Evolutionary conservation across 495 filamentous ascomycete genomes (phyloP).

Genomic region (Entonaema liquescens): DNA sequence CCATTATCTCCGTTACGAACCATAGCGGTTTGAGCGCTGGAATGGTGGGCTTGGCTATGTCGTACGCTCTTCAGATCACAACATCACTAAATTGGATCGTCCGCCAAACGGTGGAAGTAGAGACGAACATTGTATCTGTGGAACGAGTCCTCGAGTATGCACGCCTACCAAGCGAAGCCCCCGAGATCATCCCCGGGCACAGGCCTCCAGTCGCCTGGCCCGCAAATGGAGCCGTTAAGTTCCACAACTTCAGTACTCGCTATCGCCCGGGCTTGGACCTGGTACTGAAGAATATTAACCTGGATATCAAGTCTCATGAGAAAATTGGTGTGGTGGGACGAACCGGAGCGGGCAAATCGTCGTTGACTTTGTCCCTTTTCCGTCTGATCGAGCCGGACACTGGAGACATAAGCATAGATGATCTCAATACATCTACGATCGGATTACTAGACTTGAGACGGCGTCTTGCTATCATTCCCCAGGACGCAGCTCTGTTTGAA

Average conservation of each 20-base stretch:
- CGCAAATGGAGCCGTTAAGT: conserved; percentile 85
- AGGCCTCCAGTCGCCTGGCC: conserved; percentile 93
- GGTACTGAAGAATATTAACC: conserved; percentile 89
- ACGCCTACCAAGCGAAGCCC: conserved; percentile 90
- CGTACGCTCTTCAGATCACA: conserved; percentile 96
- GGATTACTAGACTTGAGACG: conserved; percentile 88
- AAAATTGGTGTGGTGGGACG: conserved; percentile 98
- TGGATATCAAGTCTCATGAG: conserved; percentile 93
- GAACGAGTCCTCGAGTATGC: conserved; percentile 98
- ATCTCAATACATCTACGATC: conserved; percentile 86
- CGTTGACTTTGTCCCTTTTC: conserved; percentile 91
- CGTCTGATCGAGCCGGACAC: conserved; percentile 88
- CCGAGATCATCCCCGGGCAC: conserved; percentile 88
- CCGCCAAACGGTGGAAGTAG: conserved; percentile 97
- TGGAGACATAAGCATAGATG: conserved; percentile 88
- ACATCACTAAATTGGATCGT: conserved; percentile 99
- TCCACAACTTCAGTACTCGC: conserved; percentile 91
- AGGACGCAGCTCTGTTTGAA: conserved; percentile 97
- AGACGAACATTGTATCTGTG: conserved; percentile 99
- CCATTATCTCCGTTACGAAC: conserved; percentile 80
- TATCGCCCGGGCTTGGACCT: conserved; percentile 90
- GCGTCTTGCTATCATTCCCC: conserved; percentile 95
- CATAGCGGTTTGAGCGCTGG: conserved; percentile 75
- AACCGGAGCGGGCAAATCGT: conserved; percentile 96
- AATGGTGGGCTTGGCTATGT: conserved; percentile 93